phyloP scores from a whole-genome alignment of 2,329 filamentous ascomycete species.

The Sclerotinia minor region DNA sequence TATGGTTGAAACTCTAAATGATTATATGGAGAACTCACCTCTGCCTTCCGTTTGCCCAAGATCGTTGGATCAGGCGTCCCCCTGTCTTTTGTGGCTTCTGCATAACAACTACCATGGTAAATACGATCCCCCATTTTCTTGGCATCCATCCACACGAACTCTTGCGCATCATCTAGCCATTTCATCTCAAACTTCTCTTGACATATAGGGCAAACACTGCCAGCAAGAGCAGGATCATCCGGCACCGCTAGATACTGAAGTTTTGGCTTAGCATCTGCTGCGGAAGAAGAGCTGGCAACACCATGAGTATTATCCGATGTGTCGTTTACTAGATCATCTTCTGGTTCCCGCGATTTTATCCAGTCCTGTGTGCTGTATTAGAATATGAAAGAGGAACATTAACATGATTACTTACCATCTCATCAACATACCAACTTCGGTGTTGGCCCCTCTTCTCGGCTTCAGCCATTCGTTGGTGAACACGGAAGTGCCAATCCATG shows the following conservation, averaged over 20 bases:
- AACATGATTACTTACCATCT: conserved; percentile 60
- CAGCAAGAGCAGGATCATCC: conserved; percentile 70
- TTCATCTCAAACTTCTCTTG: conserved; percentile 92
- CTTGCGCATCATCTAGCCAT: conserved; percentile 89
- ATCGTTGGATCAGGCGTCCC: conserved; percentile 62
- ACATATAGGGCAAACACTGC: conserved; percentile 86
- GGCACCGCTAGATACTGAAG: conserved; percentile 79
- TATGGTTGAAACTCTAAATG: neutral
- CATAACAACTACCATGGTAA: conserved; percentile 87
- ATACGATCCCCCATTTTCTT: conserved; percentile 74
- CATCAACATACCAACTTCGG: conserved; percentile 92
- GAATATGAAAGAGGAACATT: neutral
- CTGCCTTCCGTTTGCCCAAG: conserved; percentile 73
- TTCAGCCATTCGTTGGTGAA: conserved; percentile 85
- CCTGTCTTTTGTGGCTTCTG: conserved; percentile 71
- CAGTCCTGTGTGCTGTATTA: conserved; percentile 65
- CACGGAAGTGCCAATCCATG: conserved; percentile 97
- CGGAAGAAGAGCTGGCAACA: conserved; percentile 45
- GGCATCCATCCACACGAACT: conserved; percentile 96
- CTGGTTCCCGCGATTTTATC: conserved; percentile 79
- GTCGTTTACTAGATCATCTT: conserved; percentile 60
- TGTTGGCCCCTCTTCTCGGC: conserved; percentile 83
- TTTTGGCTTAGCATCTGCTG: conserved; percentile 49
- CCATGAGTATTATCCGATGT: conserved; percentile 45
- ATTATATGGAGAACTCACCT: conserved; percentile 44